Conservation (phyloP, 78 protist species). For the Dictyostelium brefeldianum region DNA sequence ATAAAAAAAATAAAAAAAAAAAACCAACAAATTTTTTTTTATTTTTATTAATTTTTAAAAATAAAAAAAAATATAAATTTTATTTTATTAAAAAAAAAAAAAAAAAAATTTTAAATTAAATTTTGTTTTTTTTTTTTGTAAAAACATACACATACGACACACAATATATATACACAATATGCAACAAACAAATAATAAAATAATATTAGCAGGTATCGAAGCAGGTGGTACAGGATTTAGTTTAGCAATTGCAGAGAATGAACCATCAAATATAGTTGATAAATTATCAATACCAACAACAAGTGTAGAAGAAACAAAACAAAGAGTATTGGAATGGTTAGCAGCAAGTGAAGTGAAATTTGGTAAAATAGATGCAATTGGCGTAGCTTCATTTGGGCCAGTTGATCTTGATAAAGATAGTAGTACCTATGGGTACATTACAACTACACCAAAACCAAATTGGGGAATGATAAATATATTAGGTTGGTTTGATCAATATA, state of each 20-base stretch:
- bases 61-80: too few relatives aligned
- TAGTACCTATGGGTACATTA: slow-evolving; percentile 86
- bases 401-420: slow-evolving; percentile 71
- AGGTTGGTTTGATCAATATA: slow-evolving; percentile 29
- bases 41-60: too few relatives aligned
- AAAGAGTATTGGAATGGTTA: slow-evolving; percentile 45
- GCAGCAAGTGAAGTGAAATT: background rate
- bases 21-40: too few relatives aligned
- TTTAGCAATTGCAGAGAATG: slow-evolving; percentile 51
- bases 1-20: too few relatives aligned
- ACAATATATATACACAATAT: too few relatives aligned
- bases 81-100: too few relatives aligned
- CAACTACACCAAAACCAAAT: slow-evolving; percentile 92
- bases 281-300: slow-evolving; percentile 52
- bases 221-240: slow-evolving; percentile 43
- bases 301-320: slow-evolving; percentile 56
- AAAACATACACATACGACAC: too few relatives aligned
- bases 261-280: slow-evolving; percentile 56
- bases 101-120: too few relatives aligned
- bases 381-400: slow-evolving; percentile 94
- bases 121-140: too few relatives aligned
- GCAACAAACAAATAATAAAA: background rate
- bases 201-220: background rate
- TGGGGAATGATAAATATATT: slow-evolving; percentile 86
- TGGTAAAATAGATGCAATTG: slow-evolving; percentile 63